These are phyloP conservation scores for Plantago major DNA, from an alignment of 257 asterid species.

Conservation along the genomic window DNA sequence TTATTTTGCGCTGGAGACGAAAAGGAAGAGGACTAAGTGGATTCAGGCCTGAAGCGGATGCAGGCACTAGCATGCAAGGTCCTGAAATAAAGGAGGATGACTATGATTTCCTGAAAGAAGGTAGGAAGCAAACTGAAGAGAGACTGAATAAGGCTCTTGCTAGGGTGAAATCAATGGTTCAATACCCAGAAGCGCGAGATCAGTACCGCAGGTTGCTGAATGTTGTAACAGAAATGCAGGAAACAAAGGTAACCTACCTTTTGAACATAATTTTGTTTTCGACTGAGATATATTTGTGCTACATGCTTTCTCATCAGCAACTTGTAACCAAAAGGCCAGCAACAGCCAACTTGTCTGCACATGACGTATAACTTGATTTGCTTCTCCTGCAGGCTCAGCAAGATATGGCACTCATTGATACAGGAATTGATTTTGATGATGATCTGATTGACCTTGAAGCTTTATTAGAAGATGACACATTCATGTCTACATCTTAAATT, in stretches of 20 bases:
- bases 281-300: too few relatives aligned
- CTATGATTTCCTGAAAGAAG: conserved; percentile 74
- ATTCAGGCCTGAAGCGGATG: conserved; percentile 57
- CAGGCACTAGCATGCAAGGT: conserved; percentile 39
- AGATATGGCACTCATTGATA: conserved; percentile 41
- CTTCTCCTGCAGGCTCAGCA: conserved; percentile 51
- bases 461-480: conserved; percentile 61
- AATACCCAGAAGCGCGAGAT: conserved; percentile 90
- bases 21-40: conserved; percentile 87
- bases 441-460: conserved; percentile 71
- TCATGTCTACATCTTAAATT: conserved; percentile 29
- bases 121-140: conserved; percentile 81
- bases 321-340: neutral
- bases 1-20: conserved; percentile 80
- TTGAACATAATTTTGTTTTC: too few relatives aligned
- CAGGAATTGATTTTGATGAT: conserved; percentile 49
- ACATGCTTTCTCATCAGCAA: too few relatives aligned
- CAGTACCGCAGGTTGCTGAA: conserved; percentile 82
- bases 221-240: conserved; percentile 84
- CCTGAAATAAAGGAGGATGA: conserved; percentile 63
- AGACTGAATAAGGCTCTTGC: conserved; percentile 80
- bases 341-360: neutral
- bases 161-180: conserved; percentile 93
- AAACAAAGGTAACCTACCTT: conserved; percentile 45
- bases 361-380: conserved; percentile 5